Base-by-base conservation (phyloP, 73 alveolate species). In the Blepharisma japonicum region DNA sequence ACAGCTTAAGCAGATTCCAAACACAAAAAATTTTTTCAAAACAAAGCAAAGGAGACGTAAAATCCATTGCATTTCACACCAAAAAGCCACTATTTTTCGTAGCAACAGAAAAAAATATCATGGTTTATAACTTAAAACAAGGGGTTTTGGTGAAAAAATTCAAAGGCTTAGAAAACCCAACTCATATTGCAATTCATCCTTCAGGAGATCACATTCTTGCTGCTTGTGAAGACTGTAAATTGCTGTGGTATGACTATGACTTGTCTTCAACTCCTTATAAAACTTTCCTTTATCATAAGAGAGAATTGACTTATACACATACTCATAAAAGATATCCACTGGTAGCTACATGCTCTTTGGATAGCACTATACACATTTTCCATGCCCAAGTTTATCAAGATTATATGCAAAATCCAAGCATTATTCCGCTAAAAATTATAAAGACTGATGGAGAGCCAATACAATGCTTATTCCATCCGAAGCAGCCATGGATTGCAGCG, bases 161-260 rank as follows among this genome's bases (percentile, higher is more conserved):
- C 81, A 83, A 82, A 48, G 98, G 98, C 55, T 85, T 93, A 77
- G 86, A 94, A 72, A 82, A 94, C 87, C 91, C 92, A 47, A 86
- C 93, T 50, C 81, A 90, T 72, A 88, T 96, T 14, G 83, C 94
- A 27, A 71, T 94, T 25, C 99, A 96, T 83, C 97, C 97, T 61
- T 83, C 92, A 74, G 99, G 99, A 74, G 97, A 90, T 68, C 94
- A 96, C 85, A 82, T 94, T 61, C 87, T 96, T 20, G 93, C 93
- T 6, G 99, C 99, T 53, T 92, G 97, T 70, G 90, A 93, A 84
- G 98, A 94, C 83, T 90, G 95, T 68, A 96, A 96, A 83, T 93
- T 96, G 11, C 89, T 92, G 67, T 96, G 99, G 98, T 96, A 92
- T 81, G 99, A 96, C 79, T 82, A 92, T 68, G 99, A 96, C 70